Conservation (phyloP, 371 early-diverging fungal genomes). For the Lichtheimia ornata region DNA sequence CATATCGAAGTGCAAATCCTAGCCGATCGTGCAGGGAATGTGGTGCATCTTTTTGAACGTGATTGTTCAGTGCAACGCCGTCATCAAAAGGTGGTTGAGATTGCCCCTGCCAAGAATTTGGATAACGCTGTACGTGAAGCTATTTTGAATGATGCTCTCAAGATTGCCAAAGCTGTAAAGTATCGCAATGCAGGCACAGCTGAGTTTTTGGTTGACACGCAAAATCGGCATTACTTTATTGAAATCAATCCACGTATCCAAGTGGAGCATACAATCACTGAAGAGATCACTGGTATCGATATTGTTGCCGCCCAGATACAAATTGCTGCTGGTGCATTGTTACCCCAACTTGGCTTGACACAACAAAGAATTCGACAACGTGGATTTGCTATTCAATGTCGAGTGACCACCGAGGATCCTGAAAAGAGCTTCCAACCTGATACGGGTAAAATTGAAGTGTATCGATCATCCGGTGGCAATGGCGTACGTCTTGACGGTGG, state of each 20-base stretch:
- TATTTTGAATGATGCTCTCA: constrained; percentile 89
- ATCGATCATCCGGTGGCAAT: constrained; percentile 85
- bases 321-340: constrained; percentile 85
- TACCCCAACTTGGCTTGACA: constrained; percentile 79
- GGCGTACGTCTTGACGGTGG: constrained; percentile 94
- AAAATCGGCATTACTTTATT: constrained; percentile 92
- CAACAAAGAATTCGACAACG: constrained; percentile 81
- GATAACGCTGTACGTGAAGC: constrained; percentile 68
- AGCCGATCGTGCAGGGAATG: constrained; percentile 89
- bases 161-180: constrained; percentile 83
- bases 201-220: constrained; percentile 92
- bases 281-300: constrained; percentile 95
- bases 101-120: constrained; percentile 85
- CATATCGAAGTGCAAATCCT: constrained; percentile 98
- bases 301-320: constrained; percentile 91
- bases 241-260: constrained; percentile 96
- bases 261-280: constrained; percentile 92
- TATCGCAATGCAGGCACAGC: constrained; percentile 97
- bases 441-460: constrained; percentile 92
- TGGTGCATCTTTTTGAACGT: constrained; percentile 89
- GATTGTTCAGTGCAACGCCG: constrained; percentile 99
- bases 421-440: constrained; percentile 90
- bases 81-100: constrained; percentile 97
- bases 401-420: constrained; percentile 95
- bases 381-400: constrained; percentile 92